Evolutionary conservation across 495 filamentous ascomycete genomes (phyloP).

Genomic region (Penicillium silybi): DNA sequence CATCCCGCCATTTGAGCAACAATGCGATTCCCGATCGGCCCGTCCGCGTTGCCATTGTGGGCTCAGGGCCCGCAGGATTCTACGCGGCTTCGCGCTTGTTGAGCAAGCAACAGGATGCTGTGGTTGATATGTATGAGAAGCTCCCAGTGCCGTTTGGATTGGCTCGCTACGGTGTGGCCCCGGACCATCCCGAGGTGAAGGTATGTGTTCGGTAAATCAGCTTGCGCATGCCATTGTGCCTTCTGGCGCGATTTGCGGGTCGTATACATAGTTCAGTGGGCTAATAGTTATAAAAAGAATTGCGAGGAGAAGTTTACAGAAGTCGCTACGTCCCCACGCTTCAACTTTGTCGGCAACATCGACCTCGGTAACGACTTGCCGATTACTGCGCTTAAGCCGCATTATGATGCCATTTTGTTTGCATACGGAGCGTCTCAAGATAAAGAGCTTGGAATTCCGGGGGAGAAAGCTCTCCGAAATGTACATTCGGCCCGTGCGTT

Average conservation of each 20-base stretch:
- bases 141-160: constrained; percentile 90
- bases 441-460: constrained; percentile 69
- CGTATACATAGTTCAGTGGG: neutral
- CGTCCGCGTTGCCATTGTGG: constrained; percentile 80
- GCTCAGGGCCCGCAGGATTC: constrained; percentile 94
- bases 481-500: constrained; percentile 90
- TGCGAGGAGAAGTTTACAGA: constrained; percentile 91
- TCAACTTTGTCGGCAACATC: constrained; percentile 90
- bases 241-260: neutral
- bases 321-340: constrained; percentile 73
- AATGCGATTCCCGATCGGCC: constrained; percentile 45
- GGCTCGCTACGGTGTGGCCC: constrained; percentile 89
- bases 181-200: constrained; percentile 98
- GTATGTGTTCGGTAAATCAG: constrained; percentile 40
- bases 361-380: constrained; percentile 72
- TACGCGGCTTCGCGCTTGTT: constrained; percentile 87
- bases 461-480: constrained; percentile 66
- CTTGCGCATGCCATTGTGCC: neutral
- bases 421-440: constrained; percentile 89
- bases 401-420: constrained; percentile 92
- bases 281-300: constrained; percentile 52
- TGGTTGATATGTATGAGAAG: constrained; percentile 94
- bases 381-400: constrained; percentile 62
- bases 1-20: constrained; percentile 27
- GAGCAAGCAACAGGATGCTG: constrained; percentile 61